phyloP scores from a whole-genome alignment of 2,329 filamentous ascomycete species.

The Fusarium neocosmosporiellum region DNA sequence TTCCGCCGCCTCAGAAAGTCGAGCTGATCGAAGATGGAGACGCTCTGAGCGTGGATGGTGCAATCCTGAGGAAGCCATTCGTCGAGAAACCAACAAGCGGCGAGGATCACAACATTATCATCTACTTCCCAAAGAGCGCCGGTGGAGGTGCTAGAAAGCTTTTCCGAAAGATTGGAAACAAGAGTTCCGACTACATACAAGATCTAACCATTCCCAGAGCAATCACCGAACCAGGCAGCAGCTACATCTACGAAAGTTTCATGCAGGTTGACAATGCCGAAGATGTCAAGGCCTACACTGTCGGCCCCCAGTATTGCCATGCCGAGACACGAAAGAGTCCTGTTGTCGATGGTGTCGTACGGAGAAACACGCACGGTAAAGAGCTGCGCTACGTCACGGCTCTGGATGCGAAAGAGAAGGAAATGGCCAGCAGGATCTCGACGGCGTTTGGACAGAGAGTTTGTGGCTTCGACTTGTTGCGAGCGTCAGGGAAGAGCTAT shows the following conservation, averaged over 20 bases:
- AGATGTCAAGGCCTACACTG: constrained; percentile 98
- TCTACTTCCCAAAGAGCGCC: constrained; percentile 90
- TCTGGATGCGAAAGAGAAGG: constrained; percentile 81
- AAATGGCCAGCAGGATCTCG: constrained; percentile 90
- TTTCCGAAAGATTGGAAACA: constrained; percentile 98
- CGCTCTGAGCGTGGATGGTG: constrained; percentile 87
- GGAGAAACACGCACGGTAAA: constrained; percentile 96
- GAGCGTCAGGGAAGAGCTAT: constrained; percentile 89
- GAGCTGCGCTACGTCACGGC: constrained; percentile 95
- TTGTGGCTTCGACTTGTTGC: constrained; percentile 93
- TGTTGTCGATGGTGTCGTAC: constrained; percentile 94
- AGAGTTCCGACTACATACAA: constrained; percentile 93
- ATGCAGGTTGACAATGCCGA: constrained; percentile 96
- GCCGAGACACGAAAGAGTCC: constrained; percentile 97
- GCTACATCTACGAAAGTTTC: constrained; percentile 97
- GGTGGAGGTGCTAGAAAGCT: constrained; percentile 91
- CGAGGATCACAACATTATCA: constrained; percentile 98
- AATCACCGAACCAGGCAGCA: constrained; percentile 82
- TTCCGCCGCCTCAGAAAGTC: constrained; percentile 76
- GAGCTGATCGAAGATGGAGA: constrained; percentile 92
- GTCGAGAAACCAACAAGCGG: constrained; percentile 99
- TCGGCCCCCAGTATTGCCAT: constrained; percentile 92
- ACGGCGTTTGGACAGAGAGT: constrained; percentile 93
- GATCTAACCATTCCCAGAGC: constrained; percentile 81
- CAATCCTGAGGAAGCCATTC: constrained; percentile 87